phyloP scores from a whole-genome alignment of 2,329 filamentous ascomycete genomes.

The Colletotrichum eleusines region DNA sequence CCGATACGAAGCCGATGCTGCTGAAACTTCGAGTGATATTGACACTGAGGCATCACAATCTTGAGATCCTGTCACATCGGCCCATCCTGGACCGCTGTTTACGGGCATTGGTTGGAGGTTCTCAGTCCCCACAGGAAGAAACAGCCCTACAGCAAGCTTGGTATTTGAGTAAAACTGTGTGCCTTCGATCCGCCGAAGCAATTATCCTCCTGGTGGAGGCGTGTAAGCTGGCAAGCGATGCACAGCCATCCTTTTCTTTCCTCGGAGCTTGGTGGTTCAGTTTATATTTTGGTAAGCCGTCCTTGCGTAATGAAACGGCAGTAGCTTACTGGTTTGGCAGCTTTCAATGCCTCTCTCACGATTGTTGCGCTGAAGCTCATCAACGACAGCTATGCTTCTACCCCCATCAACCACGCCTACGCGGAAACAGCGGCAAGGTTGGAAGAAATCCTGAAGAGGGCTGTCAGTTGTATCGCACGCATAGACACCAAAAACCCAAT shows the following conservation, averaged over 20 bases:
- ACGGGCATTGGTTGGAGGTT: conserved; percentile 30
- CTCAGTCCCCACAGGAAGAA: conserved; percentile 30
- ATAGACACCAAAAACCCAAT: conserved; percentile 33
- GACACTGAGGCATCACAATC: conserved; percentile 50
- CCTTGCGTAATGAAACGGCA: no score
- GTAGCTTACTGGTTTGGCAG: background rate
- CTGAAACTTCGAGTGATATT: conserved; percentile 56
- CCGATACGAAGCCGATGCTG: conserved; percentile 39
- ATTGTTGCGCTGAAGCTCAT: conserved; percentile 32
- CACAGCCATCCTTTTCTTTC: conserved; percentile 36
- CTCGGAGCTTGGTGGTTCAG: conserved; percentile 51
- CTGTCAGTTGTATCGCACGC: conserved; percentile 20
- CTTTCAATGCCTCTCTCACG: conserved; percentile 35
- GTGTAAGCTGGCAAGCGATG: conserved; percentile 37
- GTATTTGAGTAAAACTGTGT: conserved; percentile 43
- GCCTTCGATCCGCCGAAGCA: conserved; percentile 44
- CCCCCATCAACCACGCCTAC: background rate
- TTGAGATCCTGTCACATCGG: conserved; percentile 49
- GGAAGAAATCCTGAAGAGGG: conserved; percentile 23
- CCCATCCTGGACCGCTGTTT: conserved; percentile 47
- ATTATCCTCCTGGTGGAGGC: conserved; percentile 44
- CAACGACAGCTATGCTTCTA: conserved; percentile 6
- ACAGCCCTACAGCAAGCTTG: conserved; percentile 43
- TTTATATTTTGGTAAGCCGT: conserved; percentile 48
- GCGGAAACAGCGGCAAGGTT: background rate